Percentiles rank a stretch among this genome's conserved stretches.
Conservation (phyloP, 2,329 filamentous ascomycete genomes). For the Fusarium austroafricanum region DNA sequence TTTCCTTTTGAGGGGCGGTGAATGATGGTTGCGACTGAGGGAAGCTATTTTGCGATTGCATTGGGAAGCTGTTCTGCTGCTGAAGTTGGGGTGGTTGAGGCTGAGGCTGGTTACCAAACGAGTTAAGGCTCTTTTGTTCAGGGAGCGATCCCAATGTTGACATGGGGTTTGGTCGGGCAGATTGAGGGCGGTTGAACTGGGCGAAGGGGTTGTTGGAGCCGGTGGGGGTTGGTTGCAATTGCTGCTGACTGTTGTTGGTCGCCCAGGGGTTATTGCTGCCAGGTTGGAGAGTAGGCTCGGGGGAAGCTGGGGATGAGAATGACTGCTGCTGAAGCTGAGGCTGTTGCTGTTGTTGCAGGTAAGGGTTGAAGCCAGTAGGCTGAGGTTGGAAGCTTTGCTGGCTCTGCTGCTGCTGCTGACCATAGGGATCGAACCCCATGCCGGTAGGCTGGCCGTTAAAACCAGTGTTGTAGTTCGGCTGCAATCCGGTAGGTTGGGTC, state of each 20-base stretch:
- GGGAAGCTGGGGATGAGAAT: conserved; percentile 56
- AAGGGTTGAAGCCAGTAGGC: conserved; percentile 66
- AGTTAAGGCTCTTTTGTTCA: conserved; percentile 82
- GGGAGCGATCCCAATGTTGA: conserved; percentile 80
- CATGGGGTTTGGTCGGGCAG: conserved; percentile 63
- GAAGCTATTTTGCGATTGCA: conserved; percentile 53
- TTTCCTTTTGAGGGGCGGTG: conserved; percentile 61
- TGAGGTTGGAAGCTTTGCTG: conserved; percentile 63
- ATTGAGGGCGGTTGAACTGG: conserved; percentile 72
- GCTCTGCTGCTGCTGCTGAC: conserved; percentile 53
- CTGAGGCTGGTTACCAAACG: conserved; percentile 61
- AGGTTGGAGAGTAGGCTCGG: conserved; percentile 74
- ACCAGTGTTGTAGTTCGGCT: conserved; percentile 72
- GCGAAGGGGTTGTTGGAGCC: conserved; percentile 99
- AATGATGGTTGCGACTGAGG: conserved; percentile 49
- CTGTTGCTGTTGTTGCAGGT: conserved; percentile 54
- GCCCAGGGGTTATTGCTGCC: conserved; percentile 98
- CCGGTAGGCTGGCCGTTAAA: conserved; percentile 72
- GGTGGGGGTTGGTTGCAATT: conserved; percentile 84
- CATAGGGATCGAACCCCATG: conserved; percentile 77
- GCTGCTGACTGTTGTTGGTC: conserved; percentile 67
- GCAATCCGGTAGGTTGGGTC: conserved; percentile 62
- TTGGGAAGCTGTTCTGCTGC: conserved; percentile 50
- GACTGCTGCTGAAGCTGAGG: conserved; percentile 55
- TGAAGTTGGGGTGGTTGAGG: conserved; percentile 55